A percentile compares a stretch with the other conserved stretches of the same genome.
These are phyloP conservation scores for Aegilops sharonensis DNA, from an alignment of 176 grass and related monocot species.

Conservation along the genomic window DNA sequence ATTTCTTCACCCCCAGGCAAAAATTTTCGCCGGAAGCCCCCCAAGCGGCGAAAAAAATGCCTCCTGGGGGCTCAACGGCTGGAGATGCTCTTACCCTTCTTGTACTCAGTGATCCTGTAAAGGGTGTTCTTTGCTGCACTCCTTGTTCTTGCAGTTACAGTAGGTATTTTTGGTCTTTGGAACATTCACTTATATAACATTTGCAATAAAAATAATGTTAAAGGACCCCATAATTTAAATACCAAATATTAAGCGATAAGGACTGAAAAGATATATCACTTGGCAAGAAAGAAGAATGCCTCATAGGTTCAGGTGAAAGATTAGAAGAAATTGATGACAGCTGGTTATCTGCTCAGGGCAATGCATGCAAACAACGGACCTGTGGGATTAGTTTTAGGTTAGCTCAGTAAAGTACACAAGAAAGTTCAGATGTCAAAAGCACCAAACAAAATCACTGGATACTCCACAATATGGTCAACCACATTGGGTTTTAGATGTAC, in stretches of 20 bases:
- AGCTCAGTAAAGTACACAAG: neutral
- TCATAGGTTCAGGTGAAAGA: neutral
- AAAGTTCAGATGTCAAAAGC: too few relatives aligned
- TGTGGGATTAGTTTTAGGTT: too few relatives aligned
- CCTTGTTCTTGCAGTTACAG: conserved; percentile 79
- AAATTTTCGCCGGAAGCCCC: too few relatives aligned
- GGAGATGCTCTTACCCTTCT: conserved; percentile 68
- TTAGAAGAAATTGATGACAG: neutral
- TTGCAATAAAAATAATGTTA: neutral
- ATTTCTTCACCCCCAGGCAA: too few relatives aligned
- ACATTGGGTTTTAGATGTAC: too few relatives aligned
- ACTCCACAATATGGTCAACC: neutral
- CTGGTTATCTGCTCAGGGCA: neutral
- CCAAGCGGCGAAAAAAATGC: too few relatives aligned
- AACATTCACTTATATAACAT: conserved; percentile 68
- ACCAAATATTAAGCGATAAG: neutral
- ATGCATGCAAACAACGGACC: neutral
- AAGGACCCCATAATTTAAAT: neutral
- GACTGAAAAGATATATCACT: neutral
- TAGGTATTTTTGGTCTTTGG: conserved; percentile 98
- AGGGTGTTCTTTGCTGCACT: conserved; percentile 92
- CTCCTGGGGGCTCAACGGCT: too few relatives aligned
- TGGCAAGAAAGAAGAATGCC: neutral
- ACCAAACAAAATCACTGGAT: neutral
- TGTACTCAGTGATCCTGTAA: conserved; percentile 90